phyloP scores from a whole-genome alignment of 768 basidiomycete species.

The Sarcomyxa edulis region DNA sequence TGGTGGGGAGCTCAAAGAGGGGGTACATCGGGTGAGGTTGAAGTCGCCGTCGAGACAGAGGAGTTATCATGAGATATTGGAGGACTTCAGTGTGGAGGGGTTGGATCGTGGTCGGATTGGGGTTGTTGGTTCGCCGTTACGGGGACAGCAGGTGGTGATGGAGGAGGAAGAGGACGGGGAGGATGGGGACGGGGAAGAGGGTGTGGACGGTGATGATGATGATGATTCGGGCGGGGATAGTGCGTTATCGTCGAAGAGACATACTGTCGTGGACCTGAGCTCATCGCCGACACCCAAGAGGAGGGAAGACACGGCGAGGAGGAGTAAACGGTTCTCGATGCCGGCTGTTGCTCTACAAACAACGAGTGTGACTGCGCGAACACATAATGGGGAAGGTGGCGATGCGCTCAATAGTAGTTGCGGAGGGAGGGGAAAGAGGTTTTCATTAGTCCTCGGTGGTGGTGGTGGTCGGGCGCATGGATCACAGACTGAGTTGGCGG shows the following conservation, averaged over 20 bases:
- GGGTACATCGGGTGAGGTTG: constrained; percentile 27
- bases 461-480: no score
- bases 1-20: constrained; percentile 6
- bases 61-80: constrained; percentile 64
- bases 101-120: constrained; percentile 1
- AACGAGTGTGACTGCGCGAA: constrained; percentile 61
- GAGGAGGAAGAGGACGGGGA: constrained; percentile 10
- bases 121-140: no score
- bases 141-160: constrained; percentile 6
- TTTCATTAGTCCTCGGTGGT: constrained; percentile 54
- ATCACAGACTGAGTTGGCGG: constrained; percentile 12
- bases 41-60: constrained; percentile 43
- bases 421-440: constrained; percentile 35
- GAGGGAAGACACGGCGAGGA: constrained; percentile 56
- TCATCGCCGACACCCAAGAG: constrained; percentile 18
- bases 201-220: not conserved
- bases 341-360: constrained; percentile 76
- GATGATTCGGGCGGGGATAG: not conserved
- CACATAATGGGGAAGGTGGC: constrained; percentile 25
- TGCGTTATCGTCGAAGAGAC: not conserved
- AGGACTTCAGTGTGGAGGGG: constrained; percentile 43
- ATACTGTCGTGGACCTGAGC: not conserved
- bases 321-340: constrained; percentile 67
- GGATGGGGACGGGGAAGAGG: constrained; percentile 4
- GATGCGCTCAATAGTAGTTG: constrained; percentile 15